Evolutionary conservation across 2,329 filamentous ascomycete genomes (phyloP), one percentile per base, ranked within the genome.

Genomic region (Cladosporium sp.): DNA sequence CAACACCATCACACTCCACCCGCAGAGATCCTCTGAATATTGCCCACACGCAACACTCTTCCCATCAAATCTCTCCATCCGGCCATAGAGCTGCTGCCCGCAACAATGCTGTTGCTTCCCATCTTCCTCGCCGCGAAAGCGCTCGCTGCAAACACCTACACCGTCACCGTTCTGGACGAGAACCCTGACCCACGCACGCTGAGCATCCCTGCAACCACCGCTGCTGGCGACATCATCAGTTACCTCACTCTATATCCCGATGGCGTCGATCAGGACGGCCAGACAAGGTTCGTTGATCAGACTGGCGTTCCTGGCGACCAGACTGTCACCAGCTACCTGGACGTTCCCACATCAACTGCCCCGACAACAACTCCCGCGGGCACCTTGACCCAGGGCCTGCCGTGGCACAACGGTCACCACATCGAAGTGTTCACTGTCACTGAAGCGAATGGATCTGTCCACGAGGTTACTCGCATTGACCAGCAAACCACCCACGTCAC

Each of bases 1-100:
- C 38, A 61, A 61, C 59, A 61, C 41, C 38, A 61, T 49, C 49
- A 41, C 60, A 44, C 60, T 51, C 60, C 60, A 63, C 49, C 28
- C n/a, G 47, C 49, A 63, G 30, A 54, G 49, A 41, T 61, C 41
- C 34, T 49, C 47, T 63, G 26, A 63, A 55, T 63, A 51, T 63
- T 36, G 30, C 32, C 32, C 47, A 52, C 32, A 44, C 32, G 24
- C 10, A 63, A 26, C 32, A 63, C 28, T n/a, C 32, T 63, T 54
- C 32, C n/a, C 41, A 24, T 28, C 32, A 36, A n/a, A 30, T n/a
- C 21, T 24, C 47, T 55, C 47, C 38, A 36, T 28, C 10, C 49
- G 41, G 49, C 47, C 49, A n/a, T 28, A 34, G 26, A 15, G 47
- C 49, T 63, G 11, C 47, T 21, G 30, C 12, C 14, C 18, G 32